Percentiles rank a stretch among this genome's conserved stretches.
Conservation (phyloP, 495 filamentous ascomycete genomes). For the Aspergillus nanangensis region DNA sequence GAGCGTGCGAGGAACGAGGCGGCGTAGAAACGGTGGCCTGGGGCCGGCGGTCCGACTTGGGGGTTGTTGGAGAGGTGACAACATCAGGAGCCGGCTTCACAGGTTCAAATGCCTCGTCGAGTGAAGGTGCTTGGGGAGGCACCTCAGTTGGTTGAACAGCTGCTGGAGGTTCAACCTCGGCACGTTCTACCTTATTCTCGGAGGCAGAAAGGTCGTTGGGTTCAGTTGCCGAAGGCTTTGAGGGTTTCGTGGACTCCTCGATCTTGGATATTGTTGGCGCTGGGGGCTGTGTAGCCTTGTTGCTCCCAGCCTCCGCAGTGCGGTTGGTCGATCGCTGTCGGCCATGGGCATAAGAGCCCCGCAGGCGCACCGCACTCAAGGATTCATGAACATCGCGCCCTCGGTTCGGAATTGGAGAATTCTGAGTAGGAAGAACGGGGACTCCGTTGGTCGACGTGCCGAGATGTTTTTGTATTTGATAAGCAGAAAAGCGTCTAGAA, state of each 20-base stretch:
- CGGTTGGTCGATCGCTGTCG: conserved; percentile 55
- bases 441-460: conserved; percentile 77
- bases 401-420: conserved; percentile 81
- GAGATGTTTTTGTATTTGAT: conserved; percentile 91
- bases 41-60: conserved; percentile 26
- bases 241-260: conserved; percentile 33
- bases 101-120: conserved; percentile 39
- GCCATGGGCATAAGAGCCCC: conserved; percentile 64
- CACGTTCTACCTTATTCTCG: conserved; percentile 54
- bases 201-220: conserved; percentile 37
- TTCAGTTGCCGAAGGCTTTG: conserved; percentile 30
- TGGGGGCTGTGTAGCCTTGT: conserved; percentile 43
- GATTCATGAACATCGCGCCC: conserved; percentile 86
- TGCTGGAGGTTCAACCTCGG: conserved; percentile 22
- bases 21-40: conserved; percentile 28
- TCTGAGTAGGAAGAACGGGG: conserved; percentile 81
- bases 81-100: conserved; percentile 45
- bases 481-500: conserved; percentile 87
- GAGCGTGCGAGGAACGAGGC: conserved; percentile 45
- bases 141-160: conserved; percentile 21
- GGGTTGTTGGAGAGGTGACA: conserved; percentile 30
- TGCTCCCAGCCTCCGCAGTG: conserved; percentile 55
- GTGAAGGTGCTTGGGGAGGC: conserved; percentile 27
- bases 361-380: conserved; percentile 81
- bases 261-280: conserved; percentile 64